These are phyloP conservation scores for Apostasia ramifera DNA, from an alignment of 106 monocot species.

Conservation along the genomic window DNA sequence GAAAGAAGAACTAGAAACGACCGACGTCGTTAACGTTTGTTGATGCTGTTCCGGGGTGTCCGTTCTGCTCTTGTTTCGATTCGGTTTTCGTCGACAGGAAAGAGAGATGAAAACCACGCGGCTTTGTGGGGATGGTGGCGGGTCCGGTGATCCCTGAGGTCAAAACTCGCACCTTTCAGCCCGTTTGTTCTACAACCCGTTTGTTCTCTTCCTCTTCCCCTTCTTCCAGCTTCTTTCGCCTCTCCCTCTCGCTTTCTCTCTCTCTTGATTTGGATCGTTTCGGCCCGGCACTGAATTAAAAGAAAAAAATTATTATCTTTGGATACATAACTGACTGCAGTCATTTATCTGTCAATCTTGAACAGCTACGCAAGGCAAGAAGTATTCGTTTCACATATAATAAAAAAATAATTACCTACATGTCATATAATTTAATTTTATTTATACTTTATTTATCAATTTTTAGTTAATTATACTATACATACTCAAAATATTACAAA, in stretches of 20 bases:
- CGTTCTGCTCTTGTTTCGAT: neutral
- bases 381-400: no score
- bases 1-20: neutral
- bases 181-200: neutral
- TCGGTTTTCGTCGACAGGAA: neutral
- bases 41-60: neutral
- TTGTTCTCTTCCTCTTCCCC: neutral
- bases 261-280: neutral
- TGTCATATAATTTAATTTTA: no score
- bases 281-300: no score
- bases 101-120: neutral
- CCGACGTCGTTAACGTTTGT: neutral
- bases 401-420: no score
- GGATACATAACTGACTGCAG: no score
- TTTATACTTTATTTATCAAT: no score
- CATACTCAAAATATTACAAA: no score
- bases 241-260: neutral
- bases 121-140: neutral
- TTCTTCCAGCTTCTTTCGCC: no score
- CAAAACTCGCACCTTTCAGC: neutral
- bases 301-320: no score
- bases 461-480: no score
- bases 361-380: no score
- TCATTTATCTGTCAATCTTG: no score
- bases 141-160: neutral